A percentile compares a stretch with the other conserved stretches of the same genome.
phyloP scores from a whole-genome alignment of 805 yeast species.

The Lipomyces sp. region DNA sequence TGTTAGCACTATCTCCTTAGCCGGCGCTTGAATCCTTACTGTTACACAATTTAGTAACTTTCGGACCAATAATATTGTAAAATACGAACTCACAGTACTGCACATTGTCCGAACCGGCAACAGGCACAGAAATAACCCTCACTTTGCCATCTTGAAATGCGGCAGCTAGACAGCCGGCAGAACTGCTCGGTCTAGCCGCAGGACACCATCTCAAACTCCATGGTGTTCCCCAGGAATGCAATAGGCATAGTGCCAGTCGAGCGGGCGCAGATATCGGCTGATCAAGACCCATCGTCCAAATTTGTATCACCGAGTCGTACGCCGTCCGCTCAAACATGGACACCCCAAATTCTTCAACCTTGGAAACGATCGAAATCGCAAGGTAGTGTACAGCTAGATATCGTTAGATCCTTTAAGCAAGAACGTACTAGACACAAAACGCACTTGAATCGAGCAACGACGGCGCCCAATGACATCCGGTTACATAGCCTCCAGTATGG shows the following conservation, averaged over 20 bases:
- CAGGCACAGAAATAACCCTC: constrained; percentile 20
- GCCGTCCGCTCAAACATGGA: constrained; percentile 10
- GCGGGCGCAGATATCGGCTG: constrained; percentile 6
- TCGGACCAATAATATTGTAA: neutral
- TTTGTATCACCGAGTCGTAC: constrained; percentile 26
- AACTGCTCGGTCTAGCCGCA: neutral
- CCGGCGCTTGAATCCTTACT: constrained; percentile 14
- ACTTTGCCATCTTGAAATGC: constrained; percentile 36
- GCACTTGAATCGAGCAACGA: constrained; percentile 22
- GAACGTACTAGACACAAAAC: neutral
- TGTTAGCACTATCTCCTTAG: constrained; percentile 21
- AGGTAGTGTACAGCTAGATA: constrained; percentile 22
- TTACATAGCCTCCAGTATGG: constrained; percentile 30
- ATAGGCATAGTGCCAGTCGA: constrained; percentile 11
- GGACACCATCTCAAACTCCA: constrained; percentile 34
- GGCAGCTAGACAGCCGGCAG: constrained; percentile 22
- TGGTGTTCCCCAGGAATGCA: constrained; percentile 37
- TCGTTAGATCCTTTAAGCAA: neutral
- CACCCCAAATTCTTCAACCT: constrained; percentile 17
- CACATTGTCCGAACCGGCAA: neutral
- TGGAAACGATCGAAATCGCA: constrained; percentile 21
- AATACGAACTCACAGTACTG: constrained; percentile 3
- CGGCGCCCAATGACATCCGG: constrained; percentile 35
- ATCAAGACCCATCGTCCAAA: constrained; percentile 27
- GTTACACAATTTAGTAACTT: neutral